Evolutionary conservation across 768 basidiomycete genomes (phyloP).

Genomic region (Russula vinacea): DNA sequence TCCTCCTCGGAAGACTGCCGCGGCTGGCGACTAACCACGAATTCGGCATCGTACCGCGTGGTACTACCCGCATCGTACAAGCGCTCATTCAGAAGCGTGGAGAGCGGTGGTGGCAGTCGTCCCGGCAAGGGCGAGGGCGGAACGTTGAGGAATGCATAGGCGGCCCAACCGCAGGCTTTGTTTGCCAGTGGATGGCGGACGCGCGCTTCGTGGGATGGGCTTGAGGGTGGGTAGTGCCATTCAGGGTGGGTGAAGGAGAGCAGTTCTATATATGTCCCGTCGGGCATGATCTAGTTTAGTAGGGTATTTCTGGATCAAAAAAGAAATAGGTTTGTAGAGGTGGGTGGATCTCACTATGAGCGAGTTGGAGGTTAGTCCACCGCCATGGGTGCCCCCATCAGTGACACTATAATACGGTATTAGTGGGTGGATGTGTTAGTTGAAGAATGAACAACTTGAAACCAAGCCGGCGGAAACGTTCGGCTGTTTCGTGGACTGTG

Average conservation of each 20-base stretch:
- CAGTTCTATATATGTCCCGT: constrained; percentile 65
- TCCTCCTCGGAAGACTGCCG: constrained; percentile 36
- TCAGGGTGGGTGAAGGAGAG: constrained; percentile 59
- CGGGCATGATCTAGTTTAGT: constrained; percentile 45
- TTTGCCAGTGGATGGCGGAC: constrained; percentile 52
- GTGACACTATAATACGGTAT: constrained; percentile 47
- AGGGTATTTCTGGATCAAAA: not conserved
- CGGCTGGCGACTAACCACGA: constrained; percentile 52
- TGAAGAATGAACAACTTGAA: constrained; percentile 50
- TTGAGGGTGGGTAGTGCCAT: constrained; percentile 51
- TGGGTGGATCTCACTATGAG: constrained; percentile 48
- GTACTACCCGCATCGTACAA: constrained; percentile 37
- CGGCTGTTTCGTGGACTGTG: constrained; percentile 47
- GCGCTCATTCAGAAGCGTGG: constrained; percentile 54
- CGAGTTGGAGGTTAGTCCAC: constrained; percentile 60
- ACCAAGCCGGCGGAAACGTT: constrained; percentile 56
- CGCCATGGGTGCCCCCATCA: constrained; percentile 62
- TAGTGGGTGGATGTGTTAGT: not conserved
- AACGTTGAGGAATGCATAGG: constrained; percentile 61
- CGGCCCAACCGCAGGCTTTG: constrained; percentile 57
- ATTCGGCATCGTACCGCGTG: constrained; percentile 45
- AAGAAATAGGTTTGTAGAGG: constrained; percentile 1
- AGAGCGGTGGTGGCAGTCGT: constrained; percentile 36
- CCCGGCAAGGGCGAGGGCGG: constrained; percentile 24
- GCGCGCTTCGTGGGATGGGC: constrained; percentile 45